Evolutionary conservation across 768 basidiomycete species (phyloP), one percentile per base, ranked within the genome.

Genomic region (Boletus pseudopeckii): DNA sequence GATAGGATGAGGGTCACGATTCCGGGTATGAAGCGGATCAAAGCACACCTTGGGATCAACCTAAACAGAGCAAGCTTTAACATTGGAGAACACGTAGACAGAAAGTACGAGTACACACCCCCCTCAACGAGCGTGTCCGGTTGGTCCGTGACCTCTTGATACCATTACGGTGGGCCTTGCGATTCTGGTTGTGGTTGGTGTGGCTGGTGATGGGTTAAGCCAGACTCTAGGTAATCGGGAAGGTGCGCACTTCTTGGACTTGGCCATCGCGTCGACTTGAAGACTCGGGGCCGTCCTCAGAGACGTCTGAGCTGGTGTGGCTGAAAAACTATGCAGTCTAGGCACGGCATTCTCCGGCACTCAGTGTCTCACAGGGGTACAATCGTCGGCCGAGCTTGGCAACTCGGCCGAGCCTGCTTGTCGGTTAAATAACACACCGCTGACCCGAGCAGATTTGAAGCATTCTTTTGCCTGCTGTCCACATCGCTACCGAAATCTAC

Each of bases 151-250:
- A 88, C 72, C 80, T 83, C 78, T 89, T 92, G 79, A 98, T 96
- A 68, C 95, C 96, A 80, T 98, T 98, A 61, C 90, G 84, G 80
- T 98, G 96, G 61, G 96, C 93, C 84, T 97, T 98, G 75, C 84
- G 85, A 80, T 65, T 92, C 79, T 97, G 93, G 81, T 96, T 97
- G 82, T 96, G 94, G 75, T 91, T 92, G 67, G 88, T 92, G 72
- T 92, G 88, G 67, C 89, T 93, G 57, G 53, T 8, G 43, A 42
- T 7, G 42, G 13, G 44, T 69, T 45, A 68, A 52, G 41, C 38
- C 44, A 28, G 14, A 40, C 60, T 48, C 54, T 45, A 57, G 36
- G 24, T 5, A 18, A 37, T 30, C 52, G 50, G 17, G 38, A 50
- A 50, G 49, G 55, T 24, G 64, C 83, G 52, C 71, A 95, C 92